A percentile compares a stretch with the other conserved stretches of the same genome.
Evolutionary conservation across 352 stramenopile genomes (phyloP).

Genomic region (Halophytophthora batemanensis): DNA sequence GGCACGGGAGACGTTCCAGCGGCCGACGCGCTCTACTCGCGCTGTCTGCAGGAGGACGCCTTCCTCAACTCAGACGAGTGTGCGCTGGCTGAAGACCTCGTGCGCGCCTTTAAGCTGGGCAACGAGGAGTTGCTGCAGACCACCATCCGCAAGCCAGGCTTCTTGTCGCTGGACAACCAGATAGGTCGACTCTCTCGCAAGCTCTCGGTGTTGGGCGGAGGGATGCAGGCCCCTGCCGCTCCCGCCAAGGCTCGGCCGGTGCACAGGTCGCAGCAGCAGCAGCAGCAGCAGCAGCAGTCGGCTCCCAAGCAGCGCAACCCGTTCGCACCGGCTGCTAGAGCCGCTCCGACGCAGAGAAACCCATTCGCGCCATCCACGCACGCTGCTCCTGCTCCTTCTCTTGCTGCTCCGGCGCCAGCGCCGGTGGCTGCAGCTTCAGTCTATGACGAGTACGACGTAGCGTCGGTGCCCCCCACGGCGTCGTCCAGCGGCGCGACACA

Average conservation of each 20-base stretch:
- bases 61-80: constrained; percentile 78
- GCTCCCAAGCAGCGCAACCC: constrained; percentile 23
- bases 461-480: constrained; percentile 13
- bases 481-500: constrained; percentile 13
- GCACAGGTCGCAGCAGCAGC: constrained; percentile 20
- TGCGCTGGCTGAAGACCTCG: constrained; percentile 68
- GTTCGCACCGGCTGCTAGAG: constrained; percentile 23
- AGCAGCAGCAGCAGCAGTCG: constrained; percentile 22
- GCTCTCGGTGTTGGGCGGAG: constrained; percentile 56
- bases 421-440: constrained; percentile 10
- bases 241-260: constrained; percentile 12
- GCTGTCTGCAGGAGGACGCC: constrained; percentile 71
- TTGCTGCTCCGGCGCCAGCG: constrained; percentile 11
- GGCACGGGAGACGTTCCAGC: constrained; percentile 61
- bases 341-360: constrained; percentile 22
- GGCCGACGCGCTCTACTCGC: constrained; percentile 72
- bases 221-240: constrained; percentile 1
- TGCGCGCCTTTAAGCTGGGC: constrained; percentile 73
- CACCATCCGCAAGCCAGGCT: constrained; percentile 70
- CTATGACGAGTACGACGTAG: constrained; percentile 26
- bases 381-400: constrained; percentile 34
- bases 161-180: constrained; percentile 79
- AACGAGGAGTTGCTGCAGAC: constrained; percentile 73
- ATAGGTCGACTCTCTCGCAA: constrained; percentile 67
- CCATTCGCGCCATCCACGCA: constrained; percentile 1